Evolutionary conservation across 2,329 filamentous ascomycete species (phyloP), one percentile per base, ranked within the genome.

Genomic region (Neofusicoccum parvum): DNA sequence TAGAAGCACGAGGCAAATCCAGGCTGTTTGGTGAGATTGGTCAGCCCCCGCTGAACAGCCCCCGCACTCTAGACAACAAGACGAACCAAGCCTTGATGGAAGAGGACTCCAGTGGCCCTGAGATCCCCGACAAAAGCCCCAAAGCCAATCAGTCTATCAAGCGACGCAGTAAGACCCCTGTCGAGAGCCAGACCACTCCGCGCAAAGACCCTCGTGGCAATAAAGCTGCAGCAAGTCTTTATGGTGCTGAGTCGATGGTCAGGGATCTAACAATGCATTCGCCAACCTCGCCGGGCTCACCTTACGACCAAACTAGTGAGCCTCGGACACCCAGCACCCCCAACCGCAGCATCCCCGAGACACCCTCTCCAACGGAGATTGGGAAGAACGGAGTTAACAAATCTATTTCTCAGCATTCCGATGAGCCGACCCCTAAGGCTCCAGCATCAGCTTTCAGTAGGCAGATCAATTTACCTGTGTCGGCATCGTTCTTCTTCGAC

Each of bases 21-120:
- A 84, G 83, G 58, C 77, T 89, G 5, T 89, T 89, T 71, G 87
- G 87, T 12, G 87, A 89, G 72, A 86, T 89, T 68, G 83, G 83
- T 11, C 76, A 81, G 34, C 86, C 86, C 20, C 83, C 83, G 11
- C 71, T 88, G 14, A 77, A 80, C 58, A 86, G 82, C 71, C 86
- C 86, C 15, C 81, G 81, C 12, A 74, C 81, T 20, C 73, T 87
- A 5, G 70, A 69, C 39, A 69, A 68, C 15, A 72, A 73, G 43
- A 72, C 71, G 15, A 72, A 74, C 23, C 69, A 70, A 36, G 76
- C 75, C 15, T 66, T 78, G 11, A 74, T 70, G 17, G 66, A 67
- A 23, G 64, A 66, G 37, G 56, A 56, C 49, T 32, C 41, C 45
- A 45, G 53, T 39, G 12, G 45, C 66, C 5, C 64, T 62, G 23